Conservation (phyloP, 192 early-diverging fungal genomes). For the Umbelopsis sp. region DNA sequence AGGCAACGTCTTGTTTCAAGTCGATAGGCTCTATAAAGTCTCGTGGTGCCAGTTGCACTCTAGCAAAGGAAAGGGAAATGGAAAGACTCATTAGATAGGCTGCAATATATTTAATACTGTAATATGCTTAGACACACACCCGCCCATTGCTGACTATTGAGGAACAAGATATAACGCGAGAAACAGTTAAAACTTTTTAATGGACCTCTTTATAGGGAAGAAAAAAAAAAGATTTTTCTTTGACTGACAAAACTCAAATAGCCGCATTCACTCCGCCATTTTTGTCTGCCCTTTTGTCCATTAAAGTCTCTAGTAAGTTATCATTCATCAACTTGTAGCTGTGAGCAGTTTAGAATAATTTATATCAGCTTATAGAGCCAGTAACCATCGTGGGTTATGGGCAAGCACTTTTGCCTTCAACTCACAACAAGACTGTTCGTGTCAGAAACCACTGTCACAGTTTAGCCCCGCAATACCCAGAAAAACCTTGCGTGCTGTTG, state of each 20-base stretch:
- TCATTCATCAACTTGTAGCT: too few relatives aligned
- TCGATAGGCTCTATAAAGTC: constrained; percentile 16
- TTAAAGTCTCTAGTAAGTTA: too few relatives aligned
- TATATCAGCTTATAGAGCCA: too few relatives aligned
- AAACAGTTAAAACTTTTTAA: not conserved
- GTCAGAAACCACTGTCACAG: too few relatives aligned
- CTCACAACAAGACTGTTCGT: too few relatives aligned
- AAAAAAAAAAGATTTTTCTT: constrained; percentile 16
- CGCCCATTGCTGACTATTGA: constrained; percentile 11
- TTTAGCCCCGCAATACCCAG: too few relatives aligned
- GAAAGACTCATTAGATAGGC: not conserved
- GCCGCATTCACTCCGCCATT: not conserved
- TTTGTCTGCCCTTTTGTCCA: too few relatives aligned
- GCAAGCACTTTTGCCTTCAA: too few relatives aligned
- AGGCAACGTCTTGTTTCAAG: constrained; percentile 14
- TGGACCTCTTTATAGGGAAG: not conserved
- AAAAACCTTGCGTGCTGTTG: too few relatives aligned
- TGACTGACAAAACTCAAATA: not conserved
- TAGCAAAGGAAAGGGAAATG: not conserved
- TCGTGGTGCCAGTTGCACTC: constrained; percentile 19
- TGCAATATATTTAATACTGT: too few relatives aligned
- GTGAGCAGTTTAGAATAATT: too few relatives aligned
- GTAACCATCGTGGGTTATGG: too few relatives aligned
- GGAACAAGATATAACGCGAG: constrained; percentile 10
- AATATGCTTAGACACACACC: not conserved